Percentiles rank a stretch among this genome's conserved stretches.
Evolutionary conservation across 2,329 filamentous ascomycete genomes (phyloP).

Genomic region (Penicillium sp.): DNA sequence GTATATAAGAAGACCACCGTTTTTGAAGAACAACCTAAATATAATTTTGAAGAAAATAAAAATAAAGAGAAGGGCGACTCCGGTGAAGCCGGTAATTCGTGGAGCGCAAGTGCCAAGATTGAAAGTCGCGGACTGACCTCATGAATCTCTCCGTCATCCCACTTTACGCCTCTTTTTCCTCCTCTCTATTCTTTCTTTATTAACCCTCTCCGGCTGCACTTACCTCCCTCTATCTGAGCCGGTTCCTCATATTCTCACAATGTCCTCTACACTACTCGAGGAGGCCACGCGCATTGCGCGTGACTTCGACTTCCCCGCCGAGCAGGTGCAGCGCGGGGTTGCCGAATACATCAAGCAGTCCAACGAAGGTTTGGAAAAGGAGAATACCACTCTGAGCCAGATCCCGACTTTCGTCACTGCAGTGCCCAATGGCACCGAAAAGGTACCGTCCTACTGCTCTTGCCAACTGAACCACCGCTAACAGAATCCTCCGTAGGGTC

Average conservation of each 20-base stretch:
- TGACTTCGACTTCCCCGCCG: constrained; percentile 80
- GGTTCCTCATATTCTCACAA: constrained; percentile 12
- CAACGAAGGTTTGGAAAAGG: constrained; percentile 75
- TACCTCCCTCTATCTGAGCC: neutral
- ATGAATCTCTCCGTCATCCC: constrained; percentile 28
- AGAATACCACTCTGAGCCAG: constrained; percentile 82
- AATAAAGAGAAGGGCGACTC: neutral
- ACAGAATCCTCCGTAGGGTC: constrained; percentile 58
- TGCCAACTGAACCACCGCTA: constrained; percentile 11
- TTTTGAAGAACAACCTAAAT: neutral
- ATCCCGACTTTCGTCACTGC: constrained; percentile 96
- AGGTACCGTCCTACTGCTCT: constrained; percentile 55
- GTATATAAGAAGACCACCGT: neutral
- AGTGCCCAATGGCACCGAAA: constrained; percentile 95
- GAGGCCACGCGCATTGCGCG: constrained; percentile 77
- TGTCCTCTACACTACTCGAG: constrained; percentile 50
- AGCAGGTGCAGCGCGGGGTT: constrained; percentile 75
- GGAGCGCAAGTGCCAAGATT: neutral
- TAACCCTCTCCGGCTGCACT: neutral
- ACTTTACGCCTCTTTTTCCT: constrained; percentile 6
- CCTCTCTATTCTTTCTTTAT: constrained; percentile 1
- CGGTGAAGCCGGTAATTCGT: constrained; percentile 23
- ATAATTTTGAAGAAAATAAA: neutral
- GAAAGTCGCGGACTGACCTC: constrained; percentile 29
- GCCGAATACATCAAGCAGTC: constrained; percentile 85